Evolutionary conservation across 495 filamentous ascomycete species (phyloP).

Genomic region (Penicillium waksmanii): DNA sequence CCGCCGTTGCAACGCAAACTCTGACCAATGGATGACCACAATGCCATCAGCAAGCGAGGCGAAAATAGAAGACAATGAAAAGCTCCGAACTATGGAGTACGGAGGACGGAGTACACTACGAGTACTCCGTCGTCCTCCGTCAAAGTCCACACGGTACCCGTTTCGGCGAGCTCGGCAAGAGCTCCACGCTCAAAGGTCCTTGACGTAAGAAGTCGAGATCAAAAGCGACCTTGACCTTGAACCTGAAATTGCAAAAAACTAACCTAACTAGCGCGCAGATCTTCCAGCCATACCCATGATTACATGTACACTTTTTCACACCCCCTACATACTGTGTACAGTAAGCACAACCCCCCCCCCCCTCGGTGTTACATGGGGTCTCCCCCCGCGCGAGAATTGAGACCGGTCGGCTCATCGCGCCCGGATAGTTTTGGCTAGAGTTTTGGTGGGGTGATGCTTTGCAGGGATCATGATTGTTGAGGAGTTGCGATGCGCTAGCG

Average conservation of each 20-base stretch:
- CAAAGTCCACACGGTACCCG: not conserved
- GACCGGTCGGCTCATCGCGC: constrained; percentile 6
- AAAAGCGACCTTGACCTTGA: not conserved
- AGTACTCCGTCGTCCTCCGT: no score
- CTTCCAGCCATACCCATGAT: not conserved
- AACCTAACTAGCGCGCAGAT: constrained; percentile 8
- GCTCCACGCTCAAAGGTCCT: not conserved
- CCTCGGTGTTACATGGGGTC: no score
- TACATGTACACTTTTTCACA: not conserved
- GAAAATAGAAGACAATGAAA: not conserved
- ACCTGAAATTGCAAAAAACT: not conserved
- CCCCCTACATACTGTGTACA: no score
- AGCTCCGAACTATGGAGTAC: no score
- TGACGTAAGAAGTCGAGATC: not conserved
- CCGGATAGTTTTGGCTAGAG: constrained; percentile 4
- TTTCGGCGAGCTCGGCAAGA: not conserved
- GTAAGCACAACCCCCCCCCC: no score
- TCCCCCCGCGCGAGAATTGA: no score
- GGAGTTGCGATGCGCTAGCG: not conserved
- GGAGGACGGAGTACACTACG: no score
- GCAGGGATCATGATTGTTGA: constrained; percentile 1
- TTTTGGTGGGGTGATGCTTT: not conserved
- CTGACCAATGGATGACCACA: not conserved
- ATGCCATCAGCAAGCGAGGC: not conserved
- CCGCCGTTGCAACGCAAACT: constrained; percentile 7